Evolutionary conservation across 306 rosid species (phyloP), one percentile per base, ranked within the genome.

Genomic region (Trichosanthes truncata): DNA sequence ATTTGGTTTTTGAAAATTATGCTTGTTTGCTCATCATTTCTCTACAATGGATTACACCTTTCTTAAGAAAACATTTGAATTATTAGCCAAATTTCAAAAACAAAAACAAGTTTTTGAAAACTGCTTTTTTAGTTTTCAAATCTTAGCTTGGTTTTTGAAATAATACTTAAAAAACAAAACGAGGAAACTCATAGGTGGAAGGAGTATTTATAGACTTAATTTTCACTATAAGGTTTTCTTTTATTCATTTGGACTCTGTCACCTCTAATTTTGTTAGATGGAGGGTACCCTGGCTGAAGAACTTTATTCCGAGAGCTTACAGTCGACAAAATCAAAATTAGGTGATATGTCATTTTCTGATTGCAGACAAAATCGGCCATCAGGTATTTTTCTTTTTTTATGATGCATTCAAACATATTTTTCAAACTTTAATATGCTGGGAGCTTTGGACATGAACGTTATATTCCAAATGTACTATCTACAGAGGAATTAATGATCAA

Each of bases 261-360:
- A 23, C 14, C 68, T 55, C 67, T 77, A 76, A 36, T 67, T 76
- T 72, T 78, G 51, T 53, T 82, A 88, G 96, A 93, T 90, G 98
- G 92, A 87, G 78, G 87, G 84, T 35, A 80, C 80, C 74, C 15
- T 93, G 87, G 92, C 96, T 46, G 89, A 89, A 79, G 93, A 90
- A 78, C 93, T 93, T 79, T 93, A 93, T 83, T 84, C 86, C 9
- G 93, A 93, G 65, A 90, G 90, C 69, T 83, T 88, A 48, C 83
- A 81, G 75, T 15, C 82, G 6, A 84, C 94, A 48, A 87, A 88
- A 52, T 15, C 82, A 79, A 90, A 88, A 79, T 78, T 86, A 76
- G 61, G 69, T 77, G 55, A 89, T 0, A 33, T 67, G 46, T 36
- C 82, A 7, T 57, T 12, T 67, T 78, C 80, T n/a, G 67, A 66